Conservation (phyloP, 2,329 filamentous ascomycete species). For the Fusarium mundagurra region DNA sequence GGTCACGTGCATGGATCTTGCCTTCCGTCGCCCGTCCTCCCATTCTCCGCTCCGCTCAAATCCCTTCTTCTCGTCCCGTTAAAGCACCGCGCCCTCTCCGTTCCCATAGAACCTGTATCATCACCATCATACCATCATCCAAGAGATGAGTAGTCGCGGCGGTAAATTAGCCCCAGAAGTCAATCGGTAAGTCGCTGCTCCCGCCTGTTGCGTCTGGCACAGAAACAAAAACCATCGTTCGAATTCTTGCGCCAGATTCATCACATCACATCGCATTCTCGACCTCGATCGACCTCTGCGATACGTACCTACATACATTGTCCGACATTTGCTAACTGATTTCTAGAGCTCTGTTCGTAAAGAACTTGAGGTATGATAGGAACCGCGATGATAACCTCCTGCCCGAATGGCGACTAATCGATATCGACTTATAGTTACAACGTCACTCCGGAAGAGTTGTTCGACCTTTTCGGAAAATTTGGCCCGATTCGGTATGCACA, state of each 20-base stretch:
- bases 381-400: conserved; percentile 10
- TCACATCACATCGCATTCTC: conserved; percentile 17
- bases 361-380: conserved; percentile 89
- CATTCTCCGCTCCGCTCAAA: conserved; percentile 44
- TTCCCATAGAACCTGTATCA: conserved; percentile 47
- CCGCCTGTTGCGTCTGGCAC: background rate
- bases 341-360: conserved; percentile 96
- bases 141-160: conserved; percentile 96
- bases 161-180: conserved; percentile 99
- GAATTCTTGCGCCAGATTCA: conserved; percentile 17
- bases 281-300: background rate
- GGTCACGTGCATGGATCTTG: conserved; percentile 45
- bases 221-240: conserved; percentile 17
- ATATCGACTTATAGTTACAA: conserved; percentile 83
- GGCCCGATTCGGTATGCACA: conserved; percentile 85
- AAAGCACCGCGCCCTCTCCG: conserved; percentile 42
- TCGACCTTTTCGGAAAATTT: conserved; percentile 98
- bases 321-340: conserved; percentile 46
- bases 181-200: conserved; percentile 74
- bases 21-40: conserved; percentile 41
- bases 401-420: conserved; percentile 54
- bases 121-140: conserved; percentile 51
- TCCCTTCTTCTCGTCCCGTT: conserved; percentile 40
- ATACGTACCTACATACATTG: background rate
- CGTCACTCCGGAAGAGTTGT: conserved; percentile 97